Evolutionary conservation across 1,284 basidiomycete species (phyloP), one percentile per base, ranked within the genome.

Genomic region (Cutaneotrichosporon sp.): DNA sequence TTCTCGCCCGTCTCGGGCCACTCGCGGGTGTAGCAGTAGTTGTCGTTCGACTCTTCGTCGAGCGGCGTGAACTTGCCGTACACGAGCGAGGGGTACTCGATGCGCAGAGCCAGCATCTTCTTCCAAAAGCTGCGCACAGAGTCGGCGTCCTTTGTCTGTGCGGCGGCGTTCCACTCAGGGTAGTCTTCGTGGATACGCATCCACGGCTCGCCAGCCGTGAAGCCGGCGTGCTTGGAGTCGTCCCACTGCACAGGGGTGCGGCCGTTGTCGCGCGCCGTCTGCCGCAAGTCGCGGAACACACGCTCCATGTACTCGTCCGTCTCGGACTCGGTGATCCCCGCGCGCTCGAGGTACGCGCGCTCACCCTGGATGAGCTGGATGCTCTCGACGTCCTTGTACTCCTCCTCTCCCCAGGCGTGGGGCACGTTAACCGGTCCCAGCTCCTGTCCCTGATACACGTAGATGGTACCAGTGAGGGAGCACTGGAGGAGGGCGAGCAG

Each of bases 181-280:
- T 87, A 89, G 70, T 90, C 88, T 38, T 89, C 88, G 70, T 89
- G 88, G 8, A 89, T 85, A 13, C 87, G 82, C 88, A 91, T 91
- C 90, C 89, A 91, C 0, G 89, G 88, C 13, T 78, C 83, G 34
- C 65, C 69, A 0, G 83, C 82, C 4, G 86, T 86, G 76, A 90
- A 91, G 1, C 90, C 89, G 0, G 82, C 88, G 64, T 90, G 81
- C 6, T 77, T 52, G 0, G 80, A 79, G 6, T 80, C 70, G 64
- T 87, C 90, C 84, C 87, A 88, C 10, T 78, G 71, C 34, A 70
- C 70, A 69, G 69, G 69, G 9, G 60, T 63, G 0, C 89, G 83
- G 3, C 86, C 84, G 75, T 91, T 87, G 75, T 91, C 90, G 34
- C 90, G 82, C 0, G 87, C 88, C 64, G 89, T 87, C 62, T 66